These are phyloP conservation scores for Malus sylvestris DNA, from an alignment of 306 rosid species.

Conservation along the genomic window DNA sequence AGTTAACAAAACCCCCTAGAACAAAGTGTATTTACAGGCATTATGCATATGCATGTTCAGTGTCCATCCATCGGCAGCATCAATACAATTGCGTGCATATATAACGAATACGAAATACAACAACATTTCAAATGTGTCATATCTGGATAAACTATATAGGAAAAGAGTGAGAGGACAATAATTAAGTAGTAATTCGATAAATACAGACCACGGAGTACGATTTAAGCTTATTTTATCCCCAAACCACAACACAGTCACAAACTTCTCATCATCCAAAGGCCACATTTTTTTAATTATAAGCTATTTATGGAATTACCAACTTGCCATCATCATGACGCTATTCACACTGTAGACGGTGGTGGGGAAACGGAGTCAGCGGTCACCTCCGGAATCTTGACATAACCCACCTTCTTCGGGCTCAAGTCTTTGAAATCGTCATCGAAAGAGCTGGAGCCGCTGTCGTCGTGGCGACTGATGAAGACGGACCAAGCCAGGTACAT, in stretches of 20 bases:
- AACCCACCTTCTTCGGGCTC: slow-evolving; percentile 60
- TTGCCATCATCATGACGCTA: neutral
- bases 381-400: slow-evolving; percentile 48
- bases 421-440: slow-evolving; percentile 29
- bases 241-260: slow-evolving; percentile 14
- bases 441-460: slow-evolving; percentile 11
- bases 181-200: slow-evolving; percentile 2
- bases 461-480: slow-evolving; percentile 39
- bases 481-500: slow-evolving; percentile 79
- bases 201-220: slow-evolving; percentile 15
- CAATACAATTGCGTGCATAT: neutral
- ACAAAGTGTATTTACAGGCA: neutral
- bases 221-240: slow-evolving; percentile 19
- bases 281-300: neutral
- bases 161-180: slow-evolving; percentile 1
- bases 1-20: neutral
- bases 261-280: slow-evolving; percentile 2
- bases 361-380: slow-evolving; percentile 22
- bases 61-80: neutral
- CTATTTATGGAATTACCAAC: neutral
- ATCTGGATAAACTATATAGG: neutral
- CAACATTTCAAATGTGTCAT: neutral
- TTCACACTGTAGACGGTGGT: slow-evolving; percentile 19
- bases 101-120: neutral
- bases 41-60: neutral